Evolutionary conservation across 139 green algal genomes (phyloP), one percentile per base, ranked within the genome.

Genomic region (Chlorella sp.): DNA sequence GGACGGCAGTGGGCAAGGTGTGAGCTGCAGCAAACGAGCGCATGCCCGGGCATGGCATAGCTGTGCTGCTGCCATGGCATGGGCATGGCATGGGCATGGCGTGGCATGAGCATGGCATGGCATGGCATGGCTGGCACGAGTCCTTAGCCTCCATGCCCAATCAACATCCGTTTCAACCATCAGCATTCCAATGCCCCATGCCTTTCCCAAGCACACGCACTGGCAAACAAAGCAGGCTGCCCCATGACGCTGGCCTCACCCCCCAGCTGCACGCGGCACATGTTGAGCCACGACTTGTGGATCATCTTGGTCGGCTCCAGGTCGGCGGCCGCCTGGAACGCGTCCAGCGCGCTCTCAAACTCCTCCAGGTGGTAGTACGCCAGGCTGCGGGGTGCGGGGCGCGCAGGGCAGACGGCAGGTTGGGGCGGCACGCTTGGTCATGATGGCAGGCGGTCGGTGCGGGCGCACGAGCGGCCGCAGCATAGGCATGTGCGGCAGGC

Each of bases 311-410:
- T 82, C 8, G 91, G 88, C n/a, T 93, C 91, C 30, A 97, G 84
- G 22, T 82, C 75, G 34, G 77, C 34, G 2, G 86, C 93, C 22
- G 82, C 82, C 44, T 94, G 81, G 75, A 98, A 98, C 0, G 89
- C 89, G n/a, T 89, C 88, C 86, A 94, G 90, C 5, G 96, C 96
- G 17, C 87, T 90, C 85, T 98, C 94, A 84, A 94, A 98, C 91
- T 98, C 96, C 40, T 98, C 96, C 64, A 98, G 74, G 64, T 73
- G 22, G 30, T 83, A 83, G 58, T 64, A 83, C 3, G 77, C 77
- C 40, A 46, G 38, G 41, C 79, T 80, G 81, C n/a, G 38, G 64
- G 24, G 43, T 17, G 9, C 60, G 38, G 46, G 51, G 51, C 24
- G 51, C 24, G 51, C 1, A 9, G 32, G 44, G 56, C 30, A 76